Conservation (phyloP, 2,329 filamentous ascomycete genomes). For the Phialophora chinensis region DNA sequence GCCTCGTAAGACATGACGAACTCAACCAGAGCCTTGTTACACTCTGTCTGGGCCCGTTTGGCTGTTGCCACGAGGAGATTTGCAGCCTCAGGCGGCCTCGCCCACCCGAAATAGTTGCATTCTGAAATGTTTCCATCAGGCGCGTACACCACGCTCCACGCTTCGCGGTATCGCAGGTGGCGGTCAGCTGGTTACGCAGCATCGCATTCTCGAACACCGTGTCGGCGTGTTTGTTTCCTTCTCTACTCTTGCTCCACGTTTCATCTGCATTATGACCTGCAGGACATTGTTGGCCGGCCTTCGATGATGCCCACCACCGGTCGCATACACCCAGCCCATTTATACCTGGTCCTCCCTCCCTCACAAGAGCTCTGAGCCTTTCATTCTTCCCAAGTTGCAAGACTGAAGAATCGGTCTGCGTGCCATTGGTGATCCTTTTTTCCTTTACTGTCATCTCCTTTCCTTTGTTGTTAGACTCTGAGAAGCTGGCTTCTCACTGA, state of each 20-base stretch:
- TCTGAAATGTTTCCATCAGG: constrained; percentile 33
- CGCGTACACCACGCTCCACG: constrained; percentile 34
- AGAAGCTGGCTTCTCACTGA: constrained; percentile 38
- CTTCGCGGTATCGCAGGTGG: constrained; percentile 30
- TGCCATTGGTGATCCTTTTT: constrained; percentile 35
- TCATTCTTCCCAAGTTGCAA: constrained; percentile 39
- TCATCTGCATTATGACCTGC: constrained; percentile 35
- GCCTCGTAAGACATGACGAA: constrained; percentile 35
- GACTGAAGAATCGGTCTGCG: constrained; percentile 30
- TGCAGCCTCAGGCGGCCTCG: constrained; percentile 10
- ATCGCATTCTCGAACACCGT: constrained; percentile 31
- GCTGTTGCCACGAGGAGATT: constrained; percentile 10
- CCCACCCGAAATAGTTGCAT: constrained; percentile 34
- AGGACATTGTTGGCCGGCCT: constrained; percentile 35
- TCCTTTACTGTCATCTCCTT: constrained; percentile 31
- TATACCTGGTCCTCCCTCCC: constrained; percentile 37
- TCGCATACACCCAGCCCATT: constrained; percentile 37
- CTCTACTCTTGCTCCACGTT: constrained; percentile 33
- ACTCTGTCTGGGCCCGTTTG: constrained; percentile 25
- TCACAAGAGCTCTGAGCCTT: constrained; percentile 38
- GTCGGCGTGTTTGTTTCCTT: constrained; percentile 35
- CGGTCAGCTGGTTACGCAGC: constrained; percentile 30
- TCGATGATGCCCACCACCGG: constrained; percentile 28
- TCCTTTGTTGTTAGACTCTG: constrained; percentile 36
- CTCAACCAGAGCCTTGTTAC: constrained; percentile 27